A percentile compares a stretch with the other conserved stretches of the same genome.
Evolutionary conservation across 768 basidiomycete species (phyloP).

Genomic region (Chiua virens): DNA sequence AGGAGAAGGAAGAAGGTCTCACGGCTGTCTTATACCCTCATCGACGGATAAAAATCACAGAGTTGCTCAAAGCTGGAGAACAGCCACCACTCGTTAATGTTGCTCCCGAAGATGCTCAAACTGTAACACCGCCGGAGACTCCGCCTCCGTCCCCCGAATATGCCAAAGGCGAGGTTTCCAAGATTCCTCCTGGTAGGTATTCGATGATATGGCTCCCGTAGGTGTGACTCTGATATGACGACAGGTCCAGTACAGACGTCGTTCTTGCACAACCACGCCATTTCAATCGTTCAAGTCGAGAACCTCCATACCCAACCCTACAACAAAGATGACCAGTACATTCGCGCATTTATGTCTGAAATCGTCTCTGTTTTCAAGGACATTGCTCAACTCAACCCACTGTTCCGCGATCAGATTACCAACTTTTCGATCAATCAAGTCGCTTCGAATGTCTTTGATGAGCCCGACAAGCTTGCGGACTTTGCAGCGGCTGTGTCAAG

Average conservation of each 20-base stretch:
- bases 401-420: constrained; percentile 98
- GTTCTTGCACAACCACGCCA: constrained; percentile 75
- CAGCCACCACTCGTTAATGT: constrained; percentile 34
- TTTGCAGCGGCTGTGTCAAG: constrained; percentile 95
- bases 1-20: constrained; percentile 82
- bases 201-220: too few relatives aligned
- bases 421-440: constrained; percentile 94
- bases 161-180: constrained; percentile 22
- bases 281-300: constrained; percentile 87
- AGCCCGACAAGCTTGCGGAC: constrained; percentile 95
- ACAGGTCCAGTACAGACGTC: constrained; percentile 74
- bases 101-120: constrained; percentile 39
- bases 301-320: constrained; percentile 82
- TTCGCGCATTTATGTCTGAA: constrained; percentile 94
- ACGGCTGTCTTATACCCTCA: constrained; percentile 96
- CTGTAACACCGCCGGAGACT: constrained; percentile 45
- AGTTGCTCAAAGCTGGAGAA: constrained; percentile 72
- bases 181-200: constrained; percentile 23
- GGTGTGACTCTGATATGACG: constrained; percentile 1
- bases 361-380: constrained; percentile 98
- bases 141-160: constrained; percentile 32
- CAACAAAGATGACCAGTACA: constrained; percentile 91
- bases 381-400: constrained; percentile 93
- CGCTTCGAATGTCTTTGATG: constrained; percentile 92
- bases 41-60: constrained; percentile 83